Evolutionary conservation across 331 rosid species (phyloP).

Genomic region (Arachis monticola): DNA sequence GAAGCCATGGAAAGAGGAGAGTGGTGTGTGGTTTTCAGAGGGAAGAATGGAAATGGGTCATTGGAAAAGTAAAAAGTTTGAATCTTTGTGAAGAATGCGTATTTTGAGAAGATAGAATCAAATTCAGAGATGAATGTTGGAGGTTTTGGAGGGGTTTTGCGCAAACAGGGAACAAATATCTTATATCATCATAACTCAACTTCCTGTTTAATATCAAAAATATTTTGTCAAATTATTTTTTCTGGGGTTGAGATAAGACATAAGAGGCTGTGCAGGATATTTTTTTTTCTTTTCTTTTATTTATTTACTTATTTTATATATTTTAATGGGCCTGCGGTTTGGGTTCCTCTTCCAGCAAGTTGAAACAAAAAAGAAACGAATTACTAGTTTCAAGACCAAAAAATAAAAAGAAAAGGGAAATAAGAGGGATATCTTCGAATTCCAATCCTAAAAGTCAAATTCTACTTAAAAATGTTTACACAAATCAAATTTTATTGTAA

Average conservation of each 20-base stretch:
- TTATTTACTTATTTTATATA: neutral
- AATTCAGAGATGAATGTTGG: conserved; percentile 6
- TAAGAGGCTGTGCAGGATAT: too few relatives aligned
- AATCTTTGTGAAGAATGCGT: conserved; percentile 28
- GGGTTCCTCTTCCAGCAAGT: neutral
- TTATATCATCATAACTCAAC: too few relatives aligned
- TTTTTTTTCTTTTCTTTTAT: neutral
- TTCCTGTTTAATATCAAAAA: too few relatives aligned
- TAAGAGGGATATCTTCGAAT: too few relatives aligned
- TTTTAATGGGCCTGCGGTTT: neutral
- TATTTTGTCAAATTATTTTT: neutral
- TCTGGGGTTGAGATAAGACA: too few relatives aligned
- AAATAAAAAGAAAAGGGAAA: too few relatives aligned
- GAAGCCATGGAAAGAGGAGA: conserved; percentile 54
- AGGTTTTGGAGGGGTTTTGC: conserved; percentile 61
- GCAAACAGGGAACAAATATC: neutral
- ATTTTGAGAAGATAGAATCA: neutral
- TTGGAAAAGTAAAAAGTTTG: conserved; percentile 36
- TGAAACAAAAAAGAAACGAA: too few relatives aligned
- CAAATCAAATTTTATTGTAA: too few relatives aligned
- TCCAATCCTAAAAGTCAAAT: too few relatives aligned
- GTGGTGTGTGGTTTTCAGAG: conserved; percentile 9
- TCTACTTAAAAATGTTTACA: too few relatives aligned
- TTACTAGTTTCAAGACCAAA: too few relatives aligned
- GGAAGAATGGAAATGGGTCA: conserved; percentile 4